phyloP scores from a whole-genome alignment of 768 basidiomycete species.

The Crucibulum laeve region DNA sequence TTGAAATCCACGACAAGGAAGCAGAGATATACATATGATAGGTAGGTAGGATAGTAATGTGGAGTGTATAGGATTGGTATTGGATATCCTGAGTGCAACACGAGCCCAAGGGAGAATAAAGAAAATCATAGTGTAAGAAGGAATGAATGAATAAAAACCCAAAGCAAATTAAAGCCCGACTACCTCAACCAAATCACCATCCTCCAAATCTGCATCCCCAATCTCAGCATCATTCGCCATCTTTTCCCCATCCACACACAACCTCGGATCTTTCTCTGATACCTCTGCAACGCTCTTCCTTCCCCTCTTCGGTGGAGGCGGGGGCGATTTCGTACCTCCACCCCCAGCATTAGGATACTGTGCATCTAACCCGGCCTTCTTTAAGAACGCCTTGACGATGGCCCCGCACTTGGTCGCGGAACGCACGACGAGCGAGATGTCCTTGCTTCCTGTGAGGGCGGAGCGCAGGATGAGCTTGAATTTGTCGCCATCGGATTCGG shows the following conservation, averaged over 20 bases:
- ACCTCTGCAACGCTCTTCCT: constrained; percentile 22
- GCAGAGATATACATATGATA: too few species aligned
- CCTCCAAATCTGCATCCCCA: constrained; percentile 66
- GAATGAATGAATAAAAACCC: constrained; percentile 6
- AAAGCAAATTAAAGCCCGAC: constrained; percentile 42
- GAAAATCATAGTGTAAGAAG: not conserved
- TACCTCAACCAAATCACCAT: constrained; percentile 78
- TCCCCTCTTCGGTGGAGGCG: constrained; percentile 24
- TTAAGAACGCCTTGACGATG: constrained; percentile 73
- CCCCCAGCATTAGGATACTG: constrained; percentile 40
- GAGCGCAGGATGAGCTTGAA: constrained; percentile 70
- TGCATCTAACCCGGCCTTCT: constrained; percentile 55
- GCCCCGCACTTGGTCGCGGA: constrained; percentile 73
- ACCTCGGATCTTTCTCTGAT: constrained; percentile 35
- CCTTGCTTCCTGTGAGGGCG: constrained; percentile 36
- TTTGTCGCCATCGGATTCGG: constrained; percentile 44
- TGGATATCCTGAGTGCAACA: too few species aligned
- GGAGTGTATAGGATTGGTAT: too few species aligned
- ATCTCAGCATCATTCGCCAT: constrained; percentile 58
- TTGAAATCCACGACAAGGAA: too few species aligned
- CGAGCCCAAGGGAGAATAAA: not conserved
- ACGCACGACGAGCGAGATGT: constrained; percentile 64
- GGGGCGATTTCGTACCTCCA: constrained; percentile 11
- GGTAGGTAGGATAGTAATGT: too few species aligned
- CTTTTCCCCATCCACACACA: constrained; percentile 71